These are phyloP conservation scores for Dillenia suffruticosa DNA, from an alignment of 164 flowering plant species.

Conservation along the genomic window DNA sequence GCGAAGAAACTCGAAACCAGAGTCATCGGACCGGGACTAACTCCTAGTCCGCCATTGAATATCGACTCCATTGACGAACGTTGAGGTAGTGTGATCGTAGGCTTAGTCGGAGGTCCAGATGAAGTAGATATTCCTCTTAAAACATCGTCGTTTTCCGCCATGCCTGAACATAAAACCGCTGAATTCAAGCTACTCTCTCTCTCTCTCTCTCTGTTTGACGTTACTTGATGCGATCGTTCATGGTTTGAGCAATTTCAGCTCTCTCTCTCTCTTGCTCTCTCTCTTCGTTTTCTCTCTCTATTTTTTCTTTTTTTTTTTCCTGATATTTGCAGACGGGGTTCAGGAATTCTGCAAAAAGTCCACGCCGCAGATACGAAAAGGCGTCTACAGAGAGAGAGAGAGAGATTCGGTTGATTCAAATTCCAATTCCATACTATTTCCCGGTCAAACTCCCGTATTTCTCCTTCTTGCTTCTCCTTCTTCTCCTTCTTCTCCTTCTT, in stretches of 20 bases:
- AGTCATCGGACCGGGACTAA: constrained; percentile 73
- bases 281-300: neutral
- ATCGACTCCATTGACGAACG: constrained; percentile 32
- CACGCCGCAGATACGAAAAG: constrained; percentile 11
- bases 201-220: neutral
- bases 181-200: neutral
- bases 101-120: constrained; percentile 18
- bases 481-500: neutral
- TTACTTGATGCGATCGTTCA: constrained; percentile 1
- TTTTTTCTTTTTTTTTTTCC: neutral
- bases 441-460: neutral
- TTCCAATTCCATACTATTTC: neutral
- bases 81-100: constrained; percentile 40
- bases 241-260: constrained; percentile 6
- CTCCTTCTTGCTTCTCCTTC: no score
- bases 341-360: constrained; percentile 28
- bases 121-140: constrained; percentile 11
- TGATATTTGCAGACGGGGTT: constrained; percentile 6
- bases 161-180: constrained; percentile 1
- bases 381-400: no score
- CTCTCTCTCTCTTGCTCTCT: constrained; percentile 1
- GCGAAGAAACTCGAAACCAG: constrained; percentile 54
- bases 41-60: constrained; percentile 24
- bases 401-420: neutral
- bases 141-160: constrained; percentile 25